Evolutionary conservation across 2,329 filamentous ascomycete species (phyloP).

Genomic region (Neocucurbitaria cava): DNA sequence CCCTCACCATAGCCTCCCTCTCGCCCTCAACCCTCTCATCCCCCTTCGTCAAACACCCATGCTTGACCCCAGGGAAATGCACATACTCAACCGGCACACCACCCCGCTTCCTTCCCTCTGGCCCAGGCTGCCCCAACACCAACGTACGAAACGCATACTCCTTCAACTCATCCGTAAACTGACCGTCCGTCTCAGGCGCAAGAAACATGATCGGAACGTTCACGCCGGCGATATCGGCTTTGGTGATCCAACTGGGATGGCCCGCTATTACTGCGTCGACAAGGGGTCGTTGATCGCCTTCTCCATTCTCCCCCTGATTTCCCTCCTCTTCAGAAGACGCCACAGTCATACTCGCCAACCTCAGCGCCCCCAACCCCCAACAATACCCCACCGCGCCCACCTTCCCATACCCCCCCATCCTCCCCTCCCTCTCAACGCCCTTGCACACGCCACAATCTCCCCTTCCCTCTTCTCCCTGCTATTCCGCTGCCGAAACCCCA

Average conservation of each 20-base stretch:
- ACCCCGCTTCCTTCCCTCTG: neutral
- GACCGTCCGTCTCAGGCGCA: slow-evolving; percentile 24
- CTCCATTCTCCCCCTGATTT: too few species aligned
- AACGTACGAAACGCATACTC: slow-evolving; percentile 21
- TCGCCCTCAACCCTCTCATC: slow-evolving; percentile 21
- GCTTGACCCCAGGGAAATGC: slow-evolving; percentile 31
- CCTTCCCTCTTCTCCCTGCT: slow-evolving; percentile 43
- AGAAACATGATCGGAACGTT: slow-evolving; percentile 26
- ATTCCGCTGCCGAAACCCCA: slow-evolving; percentile 45
- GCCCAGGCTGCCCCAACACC: slow-evolving; percentile 14
- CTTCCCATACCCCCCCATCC: too few species aligned
- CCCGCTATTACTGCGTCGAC: slow-evolving; percentile 32
- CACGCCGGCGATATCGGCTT: slow-evolving; percentile 26
- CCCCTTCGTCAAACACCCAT: slow-evolving; percentile 31
- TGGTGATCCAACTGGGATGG: slow-evolving; percentile 23
- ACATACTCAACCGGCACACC: slow-evolving; percentile 26
- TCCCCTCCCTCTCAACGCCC: slow-evolving; percentile 22
- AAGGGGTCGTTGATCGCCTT: too few species aligned
- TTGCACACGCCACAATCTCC: slow-evolving; percentile 41
- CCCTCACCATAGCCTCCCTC: slow-evolving; percentile 25
- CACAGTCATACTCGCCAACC: too few species aligned
- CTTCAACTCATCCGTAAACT: slow-evolving; percentile 35
- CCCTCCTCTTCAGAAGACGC: too few species aligned
- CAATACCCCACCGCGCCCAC: slow-evolving; percentile 55
- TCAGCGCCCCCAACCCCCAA: slow-evolving; percentile 51